A percentile compares a stretch with the other conserved stretches of the same genome.
These are phyloP conservation scores for Knoxdaviesia proteae DNA, from an alignment of 2,329 filamentous ascomycete species.

Conservation along the genomic window DNA sequence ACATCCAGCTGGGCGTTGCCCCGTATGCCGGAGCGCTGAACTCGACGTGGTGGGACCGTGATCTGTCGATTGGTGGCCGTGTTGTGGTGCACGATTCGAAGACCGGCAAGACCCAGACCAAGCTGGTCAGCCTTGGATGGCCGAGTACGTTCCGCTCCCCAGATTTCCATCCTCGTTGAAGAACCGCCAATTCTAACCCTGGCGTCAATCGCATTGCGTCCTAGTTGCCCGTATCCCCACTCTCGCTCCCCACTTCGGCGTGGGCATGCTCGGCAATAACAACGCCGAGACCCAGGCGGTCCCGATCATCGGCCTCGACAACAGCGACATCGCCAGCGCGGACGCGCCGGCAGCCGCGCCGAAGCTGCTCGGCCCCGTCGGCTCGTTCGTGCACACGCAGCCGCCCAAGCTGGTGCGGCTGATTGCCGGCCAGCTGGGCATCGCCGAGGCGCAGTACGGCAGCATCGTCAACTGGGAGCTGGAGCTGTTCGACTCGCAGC, in stretches of 20 bases:
- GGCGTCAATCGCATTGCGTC: not conserved
- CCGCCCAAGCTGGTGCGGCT: constrained; percentile 67
- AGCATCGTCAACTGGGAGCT: constrained; percentile 91
- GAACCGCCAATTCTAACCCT: not conserved
- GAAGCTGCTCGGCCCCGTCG: constrained; percentile 36
- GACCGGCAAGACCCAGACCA: constrained; percentile 56
- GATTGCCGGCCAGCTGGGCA: constrained; percentile 58
- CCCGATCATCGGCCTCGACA: constrained; percentile 78
- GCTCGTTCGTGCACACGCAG: constrained; percentile 64
- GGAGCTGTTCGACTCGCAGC: constrained; percentile 80
- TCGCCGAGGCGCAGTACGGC: constrained; percentile 38
- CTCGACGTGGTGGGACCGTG: constrained; percentile 90
- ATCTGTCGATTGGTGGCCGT: constrained; percentile 73
- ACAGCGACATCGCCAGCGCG: constrained; percentile 29
- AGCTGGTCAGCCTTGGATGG: constrained; percentile 82
- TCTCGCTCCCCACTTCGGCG: constrained; percentile 82
- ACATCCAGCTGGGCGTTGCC: constrained; percentile 72
- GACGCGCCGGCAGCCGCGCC: constrained; percentile 9
- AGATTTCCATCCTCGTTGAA: not conserved
- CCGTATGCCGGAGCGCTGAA: constrained; percentile 81
- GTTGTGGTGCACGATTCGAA: constrained; percentile 60
- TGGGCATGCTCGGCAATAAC: constrained; percentile 42
- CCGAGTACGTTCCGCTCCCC: constrained; percentile 25
- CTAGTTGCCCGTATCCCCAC: constrained; percentile 66
- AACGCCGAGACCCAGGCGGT: constrained; percentile 90